Percentiles rank a stretch among this genome's conserved stretches.
phyloP scores from a whole-genome alignment of 352 stramenopile species.

The Phytophthora tubulina region DNA sequence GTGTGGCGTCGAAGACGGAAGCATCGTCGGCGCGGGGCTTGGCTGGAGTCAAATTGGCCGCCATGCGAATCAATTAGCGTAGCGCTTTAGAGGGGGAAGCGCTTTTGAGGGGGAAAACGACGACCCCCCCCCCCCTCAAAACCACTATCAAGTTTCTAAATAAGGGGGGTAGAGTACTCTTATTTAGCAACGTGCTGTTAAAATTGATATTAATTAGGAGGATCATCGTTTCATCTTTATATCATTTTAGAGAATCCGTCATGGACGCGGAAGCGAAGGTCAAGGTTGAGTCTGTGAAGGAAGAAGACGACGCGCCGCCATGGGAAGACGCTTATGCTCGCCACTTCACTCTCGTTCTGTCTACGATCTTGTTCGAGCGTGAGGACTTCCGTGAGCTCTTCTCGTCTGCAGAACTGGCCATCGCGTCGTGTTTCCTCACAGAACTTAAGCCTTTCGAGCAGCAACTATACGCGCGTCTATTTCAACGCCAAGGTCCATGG shows the following conservation, averaged over 20 bases:
- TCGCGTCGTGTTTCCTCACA: slow-evolving; percentile 59
- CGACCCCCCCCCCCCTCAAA: too few species aligned
- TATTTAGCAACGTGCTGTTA: background rate
- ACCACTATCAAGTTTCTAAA: background rate
- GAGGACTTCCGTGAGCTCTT: slow-evolving; percentile 63
- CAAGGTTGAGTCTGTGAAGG: background rate
- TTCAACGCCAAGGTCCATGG: slow-evolving; percentile 83
- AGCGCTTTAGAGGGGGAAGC: slow-evolving; percentile 3
- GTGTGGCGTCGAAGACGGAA: background rate
- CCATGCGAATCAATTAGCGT: slow-evolving; percentile 12
- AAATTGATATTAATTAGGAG: background rate
- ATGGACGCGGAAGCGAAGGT: slow-evolving; percentile 1
- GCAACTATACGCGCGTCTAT: slow-evolving; percentile 78
- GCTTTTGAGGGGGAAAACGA: background rate
- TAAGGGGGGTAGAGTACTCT: background rate
- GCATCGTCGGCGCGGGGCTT: slow-evolving; percentile 5
- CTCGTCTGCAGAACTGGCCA: slow-evolving; percentile 48
- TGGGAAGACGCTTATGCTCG: slow-evolving; percentile 71
- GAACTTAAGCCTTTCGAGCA: slow-evolving; percentile 60
- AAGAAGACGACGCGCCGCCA: background rate
- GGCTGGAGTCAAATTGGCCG: slow-evolving; percentile 22
- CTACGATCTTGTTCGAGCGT: slow-evolving; percentile 51
- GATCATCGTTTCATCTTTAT: background rate
- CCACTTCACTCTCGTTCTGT: slow-evolving; percentile 72
- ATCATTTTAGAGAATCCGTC: background rate